Evolutionary conservation across 202 grass and related monocot genomes (phyloP).

Genomic region (Elaeis oleifera): DNA sequence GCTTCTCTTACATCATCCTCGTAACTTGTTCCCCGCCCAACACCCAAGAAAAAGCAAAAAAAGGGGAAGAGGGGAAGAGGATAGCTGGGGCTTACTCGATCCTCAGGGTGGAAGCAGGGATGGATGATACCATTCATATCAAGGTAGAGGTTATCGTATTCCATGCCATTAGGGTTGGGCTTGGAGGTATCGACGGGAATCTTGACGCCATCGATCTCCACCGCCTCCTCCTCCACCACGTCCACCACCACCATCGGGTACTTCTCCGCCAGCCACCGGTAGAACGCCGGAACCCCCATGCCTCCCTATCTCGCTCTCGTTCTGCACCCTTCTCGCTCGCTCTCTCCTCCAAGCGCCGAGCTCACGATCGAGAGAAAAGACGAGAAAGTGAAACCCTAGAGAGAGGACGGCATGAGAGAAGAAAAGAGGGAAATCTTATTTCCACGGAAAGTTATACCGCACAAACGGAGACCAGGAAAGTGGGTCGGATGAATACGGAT

Average conservation of each 20-base stretch:
- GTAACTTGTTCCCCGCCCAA: background rate
- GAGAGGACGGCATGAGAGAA: background rate
- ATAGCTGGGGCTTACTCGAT: slow-evolving; percentile 36
- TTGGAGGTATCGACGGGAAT: slow-evolving; percentile 83
- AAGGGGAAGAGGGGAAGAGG: no score
- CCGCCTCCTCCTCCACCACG: slow-evolving; percentile 79
- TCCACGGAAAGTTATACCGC: background rate
- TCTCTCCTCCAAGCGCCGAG: background rate
- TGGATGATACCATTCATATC: slow-evolving; percentile 99
- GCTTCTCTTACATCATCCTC: background rate
- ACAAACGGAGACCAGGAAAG: no score
- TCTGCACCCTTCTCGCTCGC: no score
- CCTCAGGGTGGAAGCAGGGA: slow-evolving; percentile 97
- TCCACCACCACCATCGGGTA: slow-evolving; percentile 97
- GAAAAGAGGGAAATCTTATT: background rate
- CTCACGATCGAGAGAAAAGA: background rate
- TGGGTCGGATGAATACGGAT: no score
- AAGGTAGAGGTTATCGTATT: slow-evolving; percentile 94
- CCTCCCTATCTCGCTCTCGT: background rate
- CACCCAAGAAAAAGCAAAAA: background rate
- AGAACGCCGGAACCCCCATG: slow-evolving; percentile 96
- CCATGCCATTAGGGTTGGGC: slow-evolving; percentile 76
- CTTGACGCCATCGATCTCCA: slow-evolving; percentile 83
- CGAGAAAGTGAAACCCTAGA: no score
- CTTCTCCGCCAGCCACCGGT: slow-evolving; percentile 98